Conservation (phyloP, 2,329 filamentous ascomycete genomes). For the Stachybotrys elegans region DNA sequence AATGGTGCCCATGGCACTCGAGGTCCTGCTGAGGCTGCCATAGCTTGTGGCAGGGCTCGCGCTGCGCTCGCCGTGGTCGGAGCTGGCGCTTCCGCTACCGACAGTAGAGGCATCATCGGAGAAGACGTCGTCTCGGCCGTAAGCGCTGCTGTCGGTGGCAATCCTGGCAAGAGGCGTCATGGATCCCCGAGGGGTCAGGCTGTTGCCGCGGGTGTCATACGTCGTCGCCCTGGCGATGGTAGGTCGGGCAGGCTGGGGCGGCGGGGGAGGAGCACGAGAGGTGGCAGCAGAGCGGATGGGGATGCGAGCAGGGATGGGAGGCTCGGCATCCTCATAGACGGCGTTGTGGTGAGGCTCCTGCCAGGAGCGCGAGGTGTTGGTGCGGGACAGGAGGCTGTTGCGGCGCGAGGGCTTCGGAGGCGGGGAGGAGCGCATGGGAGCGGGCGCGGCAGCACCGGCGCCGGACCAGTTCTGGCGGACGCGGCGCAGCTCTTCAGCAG, state of each 20-base stretch:
- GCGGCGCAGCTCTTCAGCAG: conserved; percentile 71
- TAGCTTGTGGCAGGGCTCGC: conserved; percentile 53
- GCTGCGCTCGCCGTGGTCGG: conserved; percentile 45
- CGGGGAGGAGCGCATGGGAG: conserved; percentile 10
- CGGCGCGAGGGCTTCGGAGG: conserved; percentile 10
- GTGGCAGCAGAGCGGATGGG: conserved; percentile 35
- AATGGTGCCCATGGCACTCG: conserved; percentile 28
- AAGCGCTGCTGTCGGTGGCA: conserved; percentile 26
- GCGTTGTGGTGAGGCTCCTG: conserved; percentile 29
- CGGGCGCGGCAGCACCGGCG: conserved; percentile 16
- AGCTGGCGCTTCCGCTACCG: conserved; percentile 43
- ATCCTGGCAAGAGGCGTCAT: conserved; percentile 39
- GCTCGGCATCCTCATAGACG: conserved; percentile 27
- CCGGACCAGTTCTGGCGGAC: conserved; percentile 42
- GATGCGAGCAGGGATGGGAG: conserved; percentile 31
- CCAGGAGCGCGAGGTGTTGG: conserved; percentile 44
- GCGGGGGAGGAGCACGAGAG: conserved; percentile 25
- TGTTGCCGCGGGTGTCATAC: conserved; percentile 26
- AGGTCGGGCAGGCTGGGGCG: conserved; percentile 30
- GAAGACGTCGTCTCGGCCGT: conserved; percentile 35
- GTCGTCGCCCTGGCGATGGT: conserved; percentile 32
- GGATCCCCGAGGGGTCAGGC: conserved; percentile 18
- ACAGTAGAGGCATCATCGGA: conserved; percentile 44
- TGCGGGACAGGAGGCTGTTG: conserved; percentile 34
- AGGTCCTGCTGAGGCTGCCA: conserved; percentile 45